Percentiles rank a stretch among this genome's conserved stretches.
These are phyloP conservation scores for Serendipita sp. DNA, from an alignment of 1,284 basidiomycete species.

Conservation along the genomic window DNA sequence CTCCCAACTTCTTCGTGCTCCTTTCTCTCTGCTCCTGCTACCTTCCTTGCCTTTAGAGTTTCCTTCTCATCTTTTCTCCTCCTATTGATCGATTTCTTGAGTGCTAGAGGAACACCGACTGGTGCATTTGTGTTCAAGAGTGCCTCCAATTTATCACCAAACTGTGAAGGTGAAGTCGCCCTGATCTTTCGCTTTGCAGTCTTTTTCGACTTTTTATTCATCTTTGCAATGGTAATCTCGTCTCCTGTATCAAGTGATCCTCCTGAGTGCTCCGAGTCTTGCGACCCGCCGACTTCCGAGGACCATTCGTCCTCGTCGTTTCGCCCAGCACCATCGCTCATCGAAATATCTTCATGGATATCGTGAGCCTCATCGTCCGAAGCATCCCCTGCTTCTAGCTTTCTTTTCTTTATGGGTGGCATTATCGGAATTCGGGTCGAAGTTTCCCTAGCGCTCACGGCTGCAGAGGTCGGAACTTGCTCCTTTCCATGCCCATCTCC, in stretches of 20 bases:
- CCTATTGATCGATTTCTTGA: conserved; percentile 55
- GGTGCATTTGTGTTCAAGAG: conserved; percentile 54
- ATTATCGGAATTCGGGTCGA: conserved; percentile 13
- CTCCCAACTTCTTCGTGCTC: conserved; percentile 61
- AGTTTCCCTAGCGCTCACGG: background rate
- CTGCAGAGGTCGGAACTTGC: background rate
- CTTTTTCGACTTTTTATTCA: conserved; percentile 51
- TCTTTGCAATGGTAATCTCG: conserved; percentile 38
- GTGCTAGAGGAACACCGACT: conserved; percentile 50
- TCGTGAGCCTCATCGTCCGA: background rate
- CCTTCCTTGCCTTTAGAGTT: conserved; percentile 52
- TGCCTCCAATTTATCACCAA: conserved; percentile 55
- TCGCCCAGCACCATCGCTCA: conserved; percentile 16
- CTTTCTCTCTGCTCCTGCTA: conserved; percentile 53
- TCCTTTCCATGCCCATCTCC: background rate
- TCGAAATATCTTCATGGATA: conserved; percentile 18
- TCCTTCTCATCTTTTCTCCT: conserved; percentile 59
- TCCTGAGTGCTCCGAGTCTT: conserved; percentile 12
- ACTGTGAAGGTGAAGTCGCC: conserved; percentile 57
- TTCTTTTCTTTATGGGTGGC: conserved; percentile 21
- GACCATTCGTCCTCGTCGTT: conserved; percentile 17
- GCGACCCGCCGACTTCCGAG: conserved; percentile 20
- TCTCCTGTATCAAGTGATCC: conserved; percentile 38
- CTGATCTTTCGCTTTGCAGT: conserved; percentile 67
- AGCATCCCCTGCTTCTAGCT: conserved; percentile 11